Base-by-base conservation (phyloP, 345 rosid species). In the Citrus hindsii region DNA sequence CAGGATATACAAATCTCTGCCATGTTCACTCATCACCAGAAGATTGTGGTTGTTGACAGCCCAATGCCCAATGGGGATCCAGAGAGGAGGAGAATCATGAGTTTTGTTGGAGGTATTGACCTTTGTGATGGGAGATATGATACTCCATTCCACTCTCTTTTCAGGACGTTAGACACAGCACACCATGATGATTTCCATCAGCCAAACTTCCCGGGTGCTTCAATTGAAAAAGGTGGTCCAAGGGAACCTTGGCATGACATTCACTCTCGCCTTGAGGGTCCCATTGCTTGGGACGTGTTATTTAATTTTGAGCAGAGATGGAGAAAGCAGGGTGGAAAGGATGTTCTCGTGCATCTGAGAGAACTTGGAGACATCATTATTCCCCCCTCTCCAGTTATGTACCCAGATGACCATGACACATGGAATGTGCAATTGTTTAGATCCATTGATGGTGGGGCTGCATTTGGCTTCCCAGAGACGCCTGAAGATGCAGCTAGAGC, bases 171-270 rank as follows among this genome's bases (percentile, higher is more conserved):
- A 82, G 97, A 91, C 86, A 90, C 97, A 0, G 97, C 94, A 2
- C 99, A 96, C 83, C 97, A 96, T 70, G 97, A 96, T 78, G 99
- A 96, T 83, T 96, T 96, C 83, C 98, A 96, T 83, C 99, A 96
- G 79, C 99, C 99, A 35, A 96, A 96, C 83, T 96, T 91, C 79
- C 25, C 88, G 0, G 97, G 87, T 40, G 93, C 89, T 58, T 77
- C 97, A n/a, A 92, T 96, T 73, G 86, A 88, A 74, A 96, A 96
- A 85, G 99, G 99, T 1, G 99, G 99, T 79, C 99, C 99, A 25
- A 88, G 98, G 87, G 98, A 96, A 81, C 99, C 99, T 9, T 96
- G 99, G 99, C 99, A 96, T 69, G 99, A 94, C 80, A 94, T 94
- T 77, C 99, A 96, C 76, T 96, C 93, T 59, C 90, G 95, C 55